A percentile compares a stretch with the other conserved stretches of the same genome.
phyloP scores from a whole-genome alignment of 257 asterid genomes.

The Nicotiana undulata region DNA sequence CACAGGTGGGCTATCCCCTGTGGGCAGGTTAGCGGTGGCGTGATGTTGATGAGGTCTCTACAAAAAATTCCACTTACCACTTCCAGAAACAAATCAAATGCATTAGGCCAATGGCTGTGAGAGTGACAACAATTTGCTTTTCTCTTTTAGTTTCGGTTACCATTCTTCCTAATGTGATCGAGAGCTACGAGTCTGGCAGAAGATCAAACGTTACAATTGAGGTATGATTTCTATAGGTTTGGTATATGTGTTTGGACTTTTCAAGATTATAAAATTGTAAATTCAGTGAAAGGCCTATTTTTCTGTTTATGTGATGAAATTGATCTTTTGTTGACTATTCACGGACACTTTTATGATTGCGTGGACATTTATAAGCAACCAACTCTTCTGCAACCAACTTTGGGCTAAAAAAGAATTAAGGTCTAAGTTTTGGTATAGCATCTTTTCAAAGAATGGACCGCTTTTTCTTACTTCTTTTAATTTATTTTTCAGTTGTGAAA shows the following conservation, averaged over 20 bases:
- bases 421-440: background rate
- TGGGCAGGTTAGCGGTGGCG: no score
- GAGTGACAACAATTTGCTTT: background rate
- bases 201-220: background rate
- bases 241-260: background rate
- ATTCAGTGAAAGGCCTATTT: background rate
- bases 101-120: background rate
- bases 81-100: background rate
- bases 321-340: background rate
- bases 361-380: background rate
- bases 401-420: background rate
- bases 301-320: background rate
- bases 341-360: background rate
- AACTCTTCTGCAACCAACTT: background rate
- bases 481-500: background rate
- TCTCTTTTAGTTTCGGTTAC: background rate
- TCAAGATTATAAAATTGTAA: background rate
- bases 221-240: background rate
- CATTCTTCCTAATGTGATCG: background rate
- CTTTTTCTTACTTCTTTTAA: background rate
- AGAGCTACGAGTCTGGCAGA: background rate
- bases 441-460: background rate
- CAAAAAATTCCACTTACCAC: background rate
- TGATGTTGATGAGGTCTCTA: no score
- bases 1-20: no score